Conservation (phyloP, 495 filamentous ascomycete species). For the Cenococcum geophilum region DNA sequence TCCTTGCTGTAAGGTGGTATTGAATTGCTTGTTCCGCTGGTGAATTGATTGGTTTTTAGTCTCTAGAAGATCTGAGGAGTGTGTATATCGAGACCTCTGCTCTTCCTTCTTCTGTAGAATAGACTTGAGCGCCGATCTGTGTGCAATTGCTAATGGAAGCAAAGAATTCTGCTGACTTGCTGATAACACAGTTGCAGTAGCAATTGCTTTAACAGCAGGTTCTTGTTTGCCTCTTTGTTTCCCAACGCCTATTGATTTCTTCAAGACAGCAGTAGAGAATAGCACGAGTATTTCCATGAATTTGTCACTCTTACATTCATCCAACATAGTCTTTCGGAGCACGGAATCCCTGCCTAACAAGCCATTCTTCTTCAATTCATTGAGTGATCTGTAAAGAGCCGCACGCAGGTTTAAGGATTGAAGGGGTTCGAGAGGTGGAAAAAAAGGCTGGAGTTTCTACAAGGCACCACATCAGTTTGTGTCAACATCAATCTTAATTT, state of each 20-base stretch:
- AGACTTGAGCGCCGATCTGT: slow-evolving; percentile 57
- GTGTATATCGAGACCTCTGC: slow-evolving; percentile 44
- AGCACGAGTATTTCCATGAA: slow-evolving; percentile 67
- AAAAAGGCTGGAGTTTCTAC: slow-evolving; percentile 83
- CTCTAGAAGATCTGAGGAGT: slow-evolving; percentile 56
- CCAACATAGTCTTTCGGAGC: slow-evolving; percentile 82
- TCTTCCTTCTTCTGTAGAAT: slow-evolving; percentile 51
- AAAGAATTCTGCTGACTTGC: slow-evolving; percentile 55
- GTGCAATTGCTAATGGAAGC: slow-evolving; percentile 62
- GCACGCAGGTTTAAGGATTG: slow-evolving; percentile 85
- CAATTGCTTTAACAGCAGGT: slow-evolving; percentile 52
- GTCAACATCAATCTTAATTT: not conserved
- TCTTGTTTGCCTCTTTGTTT: slow-evolving; percentile 26
- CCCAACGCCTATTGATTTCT: slow-evolving; percentile 50
- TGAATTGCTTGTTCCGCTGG: slow-evolving; percentile 29
- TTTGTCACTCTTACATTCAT: slow-evolving; percentile 59
- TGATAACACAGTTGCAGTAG: slow-evolving; percentile 55
- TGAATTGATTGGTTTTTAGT: slow-evolving; percentile 46
- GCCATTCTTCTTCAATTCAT: slow-evolving; percentile 79
- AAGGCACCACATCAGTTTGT: slow-evolving; percentile 9
- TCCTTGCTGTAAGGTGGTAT: slow-evolving; percentile 17
- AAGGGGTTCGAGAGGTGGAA: slow-evolving; percentile 76
- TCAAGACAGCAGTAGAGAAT: slow-evolving; percentile 75
- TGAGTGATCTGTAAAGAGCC: slow-evolving; percentile 70
- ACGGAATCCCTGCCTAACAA: slow-evolving; percentile 69